Evolutionary conservation across 108 stramenopile genomes (phyloP), one percentile per base, ranked within the genome.

Genomic region (Nitzschia sp.): DNA sequence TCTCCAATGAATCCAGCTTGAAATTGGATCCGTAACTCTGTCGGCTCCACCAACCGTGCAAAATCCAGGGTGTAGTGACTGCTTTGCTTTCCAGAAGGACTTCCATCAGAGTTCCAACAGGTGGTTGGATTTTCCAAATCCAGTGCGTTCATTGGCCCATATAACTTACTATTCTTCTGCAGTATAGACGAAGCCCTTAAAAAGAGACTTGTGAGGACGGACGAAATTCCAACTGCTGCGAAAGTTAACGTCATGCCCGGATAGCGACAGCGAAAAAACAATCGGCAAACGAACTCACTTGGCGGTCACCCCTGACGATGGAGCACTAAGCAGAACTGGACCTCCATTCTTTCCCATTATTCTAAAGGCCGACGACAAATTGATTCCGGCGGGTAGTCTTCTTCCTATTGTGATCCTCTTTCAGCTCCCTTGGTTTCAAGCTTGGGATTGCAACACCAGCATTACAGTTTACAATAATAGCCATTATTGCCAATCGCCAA

Each of bases 51-150:
- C 3, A 46, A 34, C 35, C 86, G 66, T 25, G 60, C 67, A 80
- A 87, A 87, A 8, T 84, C 73, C 17, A 87, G 36, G 21, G 69
- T 53, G 46, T 73, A 79, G 38, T 47, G 73, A 36, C 66, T 58
- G 21, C 33, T 62, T 9, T 55, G 36, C 61, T 72, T 67, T 22
- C 73, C 66, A 0, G 59, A 53, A 5, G 61, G 34, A 52, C 33
- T 67, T 9, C 67, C 80, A 41, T 87, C 83, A 3, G 86, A 87
- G 68, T 87, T 82, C 86, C 86, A 87, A 61, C 83, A 82, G 13
- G 52, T 74, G 1, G 69, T 60, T 19, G 50, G 47, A 64, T 81
- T 68, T 11, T 72, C 69, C 15, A 53, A 60, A 58, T 87, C 77
- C 41, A 87, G 38, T 6, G 76, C 81, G 63, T 87, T 76, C 62